Conservation (phyloP, 306 rosid genomes). For the Geum urbanum region DNA sequence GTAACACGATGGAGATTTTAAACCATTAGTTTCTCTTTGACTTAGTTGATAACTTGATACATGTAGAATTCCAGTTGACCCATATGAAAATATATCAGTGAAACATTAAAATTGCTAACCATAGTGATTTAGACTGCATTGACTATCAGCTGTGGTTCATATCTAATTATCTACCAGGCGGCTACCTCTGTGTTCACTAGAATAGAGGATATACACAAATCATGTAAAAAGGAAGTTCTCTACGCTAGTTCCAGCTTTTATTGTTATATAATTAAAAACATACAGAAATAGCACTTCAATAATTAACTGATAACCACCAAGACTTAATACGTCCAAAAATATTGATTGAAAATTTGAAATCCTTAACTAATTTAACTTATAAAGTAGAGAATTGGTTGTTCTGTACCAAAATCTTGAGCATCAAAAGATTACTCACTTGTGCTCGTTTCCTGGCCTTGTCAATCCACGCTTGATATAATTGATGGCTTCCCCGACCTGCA, state of each 20-base stretch:
- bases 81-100: neutral
- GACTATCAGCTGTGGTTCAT: neutral
- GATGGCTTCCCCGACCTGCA: constrained; percentile 71
- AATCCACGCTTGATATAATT: constrained; percentile 39
- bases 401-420: constrained; percentile 10
- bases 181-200: neutral
- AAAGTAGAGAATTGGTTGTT: neutral
- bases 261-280: neutral
- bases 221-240: neutral
- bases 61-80: neutral
- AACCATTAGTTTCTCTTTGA: too few species aligned
- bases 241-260: neutral
- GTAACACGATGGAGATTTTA: too few species aligned
- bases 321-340: neutral
- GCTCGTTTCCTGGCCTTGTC: constrained; percentile 46
- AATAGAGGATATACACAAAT: neutral
- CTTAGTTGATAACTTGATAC: too few species aligned
- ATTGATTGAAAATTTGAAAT: neutral
- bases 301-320: neutral
- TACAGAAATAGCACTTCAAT: neutral
- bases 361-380: neutral
- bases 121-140: neutral
- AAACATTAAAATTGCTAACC: neutral
- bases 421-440: constrained; percentile 41
- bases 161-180: neutral